These are phyloP conservation scores for Leucocoprinus sp. DNA, from an alignment of 768 basidiomycete genomes.

Conservation along the genomic window DNA sequence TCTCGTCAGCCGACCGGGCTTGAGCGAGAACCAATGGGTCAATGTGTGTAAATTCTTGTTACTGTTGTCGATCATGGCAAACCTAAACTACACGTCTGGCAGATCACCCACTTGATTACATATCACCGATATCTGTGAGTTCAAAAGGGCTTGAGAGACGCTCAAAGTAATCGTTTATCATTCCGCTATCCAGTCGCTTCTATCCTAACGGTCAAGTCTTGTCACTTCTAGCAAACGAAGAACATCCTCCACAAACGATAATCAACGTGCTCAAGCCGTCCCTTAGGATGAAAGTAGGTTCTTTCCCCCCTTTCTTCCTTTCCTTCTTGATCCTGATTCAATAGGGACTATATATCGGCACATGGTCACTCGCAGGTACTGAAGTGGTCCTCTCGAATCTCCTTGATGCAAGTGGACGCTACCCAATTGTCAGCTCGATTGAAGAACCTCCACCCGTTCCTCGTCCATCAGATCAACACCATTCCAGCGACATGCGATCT, in stretches of 20 bases:
- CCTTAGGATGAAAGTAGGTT: slow-evolving; percentile 64
- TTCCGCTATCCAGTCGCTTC: slow-evolving; percentile 53
- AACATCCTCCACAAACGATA: slow-evolving; percentile 56
- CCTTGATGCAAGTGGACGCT: slow-evolving; percentile 43
- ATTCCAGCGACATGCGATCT: slow-evolving; percentile 17
- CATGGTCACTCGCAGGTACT: slow-evolving; percentile 61
- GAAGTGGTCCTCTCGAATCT: slow-evolving; percentile 58
- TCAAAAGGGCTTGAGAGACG: neutral
- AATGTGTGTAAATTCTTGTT: slow-evolving; percentile 43
- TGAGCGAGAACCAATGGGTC: slow-evolving; percentile 83
- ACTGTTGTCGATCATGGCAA: neutral
- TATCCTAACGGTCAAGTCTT: slow-evolving; percentile 81
- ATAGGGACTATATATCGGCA: slow-evolving; percentile 67
- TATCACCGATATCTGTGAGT: slow-evolving; percentile 87
- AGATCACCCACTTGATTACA: slow-evolving; percentile 82
- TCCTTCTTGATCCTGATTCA: neutral
- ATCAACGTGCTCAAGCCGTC: slow-evolving; percentile 72
- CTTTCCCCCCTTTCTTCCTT: neutral
- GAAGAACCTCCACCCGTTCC: neutral
- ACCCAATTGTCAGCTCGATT: slow-evolving; percentile 4
- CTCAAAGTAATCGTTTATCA: neutral
- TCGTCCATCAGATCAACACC: slow-evolving; percentile 14
- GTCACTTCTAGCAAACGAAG: slow-evolving; percentile 79
- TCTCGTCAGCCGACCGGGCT: slow-evolving; percentile 52
- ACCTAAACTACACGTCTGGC: slow-evolving; percentile 1